Conservation (phyloP, 805 yeast species). For the Martiniozyma abietophila region DNA sequence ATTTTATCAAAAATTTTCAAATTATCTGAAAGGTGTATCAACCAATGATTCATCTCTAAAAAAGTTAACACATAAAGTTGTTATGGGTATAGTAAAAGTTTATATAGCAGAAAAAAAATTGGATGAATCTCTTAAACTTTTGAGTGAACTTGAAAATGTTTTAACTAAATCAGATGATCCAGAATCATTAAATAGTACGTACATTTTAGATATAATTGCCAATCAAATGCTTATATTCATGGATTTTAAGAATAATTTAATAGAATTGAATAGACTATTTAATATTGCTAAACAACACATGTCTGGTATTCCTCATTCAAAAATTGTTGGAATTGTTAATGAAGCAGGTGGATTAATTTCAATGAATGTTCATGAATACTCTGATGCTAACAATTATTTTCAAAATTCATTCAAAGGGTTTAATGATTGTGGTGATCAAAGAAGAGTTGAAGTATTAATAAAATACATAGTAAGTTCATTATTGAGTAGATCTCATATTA, state of each 20-base stretch:
- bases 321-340: slow-evolving; percentile 60
- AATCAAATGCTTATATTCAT: slow-evolving; percentile 50
- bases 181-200: slow-evolving; percentile 39
- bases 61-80: slow-evolving; percentile 40
- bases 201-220: slow-evolving; percentile 55
- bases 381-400: slow-evolving; percentile 39
- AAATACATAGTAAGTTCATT: slow-evolving; percentile 54
- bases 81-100: slow-evolving; percentile 34
- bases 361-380: slow-evolving; percentile 51
- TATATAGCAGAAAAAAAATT: slow-evolving; percentile 24
- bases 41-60: slow-evolving; percentile 18
- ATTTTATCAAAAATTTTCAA: slow-evolving; percentile 17
- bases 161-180: no score
- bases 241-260: slow-evolving; percentile 26
- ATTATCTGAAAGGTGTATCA: slow-evolving; percentile 9
- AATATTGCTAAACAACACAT: slow-evolving; percentile 37
- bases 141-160: slow-evolving; percentile 29
- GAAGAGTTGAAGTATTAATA: slow-evolving; percentile 48
- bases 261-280: slow-evolving; percentile 37
- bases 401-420: slow-evolving; percentile 40
- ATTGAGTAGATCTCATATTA: slow-evolving; percentile 54
- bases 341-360: slow-evolving; percentile 70
- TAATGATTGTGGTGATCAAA: slow-evolving; percentile 52
- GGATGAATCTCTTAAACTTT: slow-evolving; percentile 27
- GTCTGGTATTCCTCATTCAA: slow-evolving; percentile 67